Base-by-base conservation (phyloP, 139 green algal genomes). In the Coelastrella sp. region DNA sequence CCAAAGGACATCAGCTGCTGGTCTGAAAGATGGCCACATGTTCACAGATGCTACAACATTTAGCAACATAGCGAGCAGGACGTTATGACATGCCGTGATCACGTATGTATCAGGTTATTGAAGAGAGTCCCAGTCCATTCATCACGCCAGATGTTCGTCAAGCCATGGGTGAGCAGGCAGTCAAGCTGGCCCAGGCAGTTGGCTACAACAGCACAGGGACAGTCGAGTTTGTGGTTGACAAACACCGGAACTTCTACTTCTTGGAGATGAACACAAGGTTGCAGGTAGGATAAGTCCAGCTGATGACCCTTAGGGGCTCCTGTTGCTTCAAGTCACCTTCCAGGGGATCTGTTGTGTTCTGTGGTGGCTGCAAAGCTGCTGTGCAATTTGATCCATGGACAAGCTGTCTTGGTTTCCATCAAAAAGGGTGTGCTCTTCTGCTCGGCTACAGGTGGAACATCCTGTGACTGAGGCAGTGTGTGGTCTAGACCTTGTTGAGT, bases 261-360 rank as follows among this genome's bases (percentile, higher is more conserved):
- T 96, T 98, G 94, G 96, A 99, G 88, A 99, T 99, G 96, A 99
- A 99, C 91, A 98, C 96, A 3, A 90, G 96, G 6, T 90, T 98
- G 67, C 95, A 98, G 92, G 94, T 96, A 60, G 62, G 62, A 30
- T n/a, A n/a, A n/a, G n/a, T n/a, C n/a, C n/a, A n/a, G n/a, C n/a
- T n/a, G n/a, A n/a, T n/a, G n/a, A n/a, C n/a, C n/a, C n/a, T n/a
- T n/a, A n/a, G n/a, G n/a, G n/a, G n/a, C n/a, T n/a, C n/a, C n/a
- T n/a, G n/a, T n/a, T n/a, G n/a, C n/a, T n/a, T n/a, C n/a, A n/a
- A n/a, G n/a, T n/a, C n/a, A n/a, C n/a, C n/a, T n/a, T n/a, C n/a
- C n/a, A n/a, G n/a, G n/a, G n/a, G n/a, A n/a, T n/a, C n/a, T n/a
- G n/a, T n/a, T n/a, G n/a, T n/a, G n/a, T n/a, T n/a, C n/a, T n/a